Percentiles rank a stretch among this genome's conserved stretches.
These are phyloP conservation scores for Raphanus hybrid DNA, from an alignment of 441 rosid genomes.

Conservation along the genomic window DNA sequence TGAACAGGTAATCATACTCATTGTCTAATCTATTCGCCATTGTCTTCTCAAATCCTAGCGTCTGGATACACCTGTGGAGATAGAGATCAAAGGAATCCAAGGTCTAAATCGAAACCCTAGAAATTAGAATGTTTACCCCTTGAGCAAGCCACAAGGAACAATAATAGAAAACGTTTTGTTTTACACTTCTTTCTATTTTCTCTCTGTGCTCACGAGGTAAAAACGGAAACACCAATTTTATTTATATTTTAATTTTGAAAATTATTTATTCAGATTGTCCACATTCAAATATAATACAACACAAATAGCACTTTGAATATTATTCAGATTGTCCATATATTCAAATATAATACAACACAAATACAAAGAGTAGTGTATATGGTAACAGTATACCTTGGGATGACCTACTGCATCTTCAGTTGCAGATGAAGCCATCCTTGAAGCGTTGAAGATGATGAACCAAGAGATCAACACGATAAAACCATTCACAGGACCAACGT, in stretches of 20 bases:
- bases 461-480: constrained; percentile 13
- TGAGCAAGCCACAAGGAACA: constrained; percentile 28
- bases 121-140: constrained; percentile 22
- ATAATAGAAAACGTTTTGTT: constrained; percentile 12
- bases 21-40: constrained; percentile 87
- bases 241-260: neutral
- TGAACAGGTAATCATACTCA: constrained; percentile 91
- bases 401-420: no score
- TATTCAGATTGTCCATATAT: neutral
- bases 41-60: constrained; percentile 30
- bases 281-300: neutral
- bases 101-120: neutral
- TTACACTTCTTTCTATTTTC: neutral
- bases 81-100: constrained; percentile 16
- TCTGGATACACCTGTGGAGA: constrained; percentile 18
- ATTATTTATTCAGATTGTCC: neutral
- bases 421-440: neutral
- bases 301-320: neutral
- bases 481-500: constrained; percentile 21
- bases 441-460: constrained; percentile 4
- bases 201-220: constrained; percentile 23
- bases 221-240: constrained; percentile 23
- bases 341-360: neutral
- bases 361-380: neutral
- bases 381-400: neutral